Evolutionary conservation across 1,139 yeast genomes (phyloP), one percentile per base, ranked within the genome.

Genomic region (Saccharomycopsis hybrid): DNA sequence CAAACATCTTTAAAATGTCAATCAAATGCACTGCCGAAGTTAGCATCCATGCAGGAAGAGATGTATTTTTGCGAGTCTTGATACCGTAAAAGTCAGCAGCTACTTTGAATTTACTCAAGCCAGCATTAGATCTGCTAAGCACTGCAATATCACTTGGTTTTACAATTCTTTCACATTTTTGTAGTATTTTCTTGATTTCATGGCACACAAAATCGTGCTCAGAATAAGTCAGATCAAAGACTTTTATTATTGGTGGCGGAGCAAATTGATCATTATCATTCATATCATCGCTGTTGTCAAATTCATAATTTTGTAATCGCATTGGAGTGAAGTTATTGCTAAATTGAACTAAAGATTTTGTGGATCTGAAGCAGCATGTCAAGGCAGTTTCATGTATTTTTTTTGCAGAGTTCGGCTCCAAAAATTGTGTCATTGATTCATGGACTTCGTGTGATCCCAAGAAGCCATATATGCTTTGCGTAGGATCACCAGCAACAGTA

Each of bases 381-480:
- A 82, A 62, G 3, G 63, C 55, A 2, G 73, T 57, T 37, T 66
- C 66, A 3, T 60, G 59, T 1, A 68, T 56, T 1, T 57, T 44
- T 11, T 56, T 33, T 3, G 7, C 4, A 9, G 25, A 27, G n/a
- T n/a, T n/a, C 51, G 0, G 18, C 25, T 3, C 18, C 28, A 11
- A 37, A 43, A 36, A 37, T 37, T 31, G 29, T 39, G 36, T 13
- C 39, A 37, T 28, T 24, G 5, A 8, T 7, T 27, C 13, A 29
- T 64, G 65, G 3, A 50, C 30, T 7, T 56, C 58, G 43, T 70
- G 68, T 0, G 81, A 71, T 0, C 88, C 87, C 38, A 82, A 60
- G 60, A 84, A 85, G 31, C 72, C 79, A 61, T 82, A 85, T 27
- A 85, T 81, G 49, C 85, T 76, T 62, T 85, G 95, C 60, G 81